These are phyloP conservation scores for Pichia insulana DNA, from an alignment of 805 yeast genomes.

Conservation along the genomic window DNA sequence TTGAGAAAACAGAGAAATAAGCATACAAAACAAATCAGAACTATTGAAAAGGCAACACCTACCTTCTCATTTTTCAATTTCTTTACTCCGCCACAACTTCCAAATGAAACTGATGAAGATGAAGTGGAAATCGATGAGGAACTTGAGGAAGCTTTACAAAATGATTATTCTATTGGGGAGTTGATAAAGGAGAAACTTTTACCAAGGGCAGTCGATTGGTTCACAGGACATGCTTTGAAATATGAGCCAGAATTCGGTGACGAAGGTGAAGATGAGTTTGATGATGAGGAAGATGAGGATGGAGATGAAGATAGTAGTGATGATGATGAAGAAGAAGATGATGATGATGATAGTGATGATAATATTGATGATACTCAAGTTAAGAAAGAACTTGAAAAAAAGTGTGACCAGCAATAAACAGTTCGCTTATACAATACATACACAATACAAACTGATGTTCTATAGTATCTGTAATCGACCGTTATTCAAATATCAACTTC, in stretches of 20 bases:
- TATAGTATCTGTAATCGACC: neutral
- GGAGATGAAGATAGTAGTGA: constrained; percentile 54
- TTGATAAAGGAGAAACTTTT: constrained; percentile 91
- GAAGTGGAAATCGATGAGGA: constrained; percentile 59
- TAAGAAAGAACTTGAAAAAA: constrained; percentile 26
- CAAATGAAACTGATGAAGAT: constrained; percentile 35
- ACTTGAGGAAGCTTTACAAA: constrained; percentile 74
- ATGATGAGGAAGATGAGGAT: constrained; percentile 50
- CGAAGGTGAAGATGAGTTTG: constrained; percentile 43
- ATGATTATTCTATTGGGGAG: constrained; percentile 94
- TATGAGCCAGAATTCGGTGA: constrained; percentile 57
- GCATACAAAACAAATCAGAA: constrained; percentile 91
- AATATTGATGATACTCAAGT: constrained; percentile 27
- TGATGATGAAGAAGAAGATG: constrained; percentile 53
- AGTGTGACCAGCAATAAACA: constrained; percentile 60
- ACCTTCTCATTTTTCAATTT: constrained; percentile 92
- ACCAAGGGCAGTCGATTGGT: constrained; percentile 97
- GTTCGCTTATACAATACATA: neutral
- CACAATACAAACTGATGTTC: neutral
- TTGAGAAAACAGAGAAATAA: constrained; percentile 96
- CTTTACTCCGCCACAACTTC: constrained; percentile 86
- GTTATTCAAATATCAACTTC: neutral
- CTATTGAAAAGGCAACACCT: constrained; percentile 91
- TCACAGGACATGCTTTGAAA: constrained; percentile 92
- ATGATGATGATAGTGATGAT: constrained; percentile 38